phyloP scores from a whole-genome alignment of 495 filamentous ascomycete species.

The Penicillium herquei region DNA sequence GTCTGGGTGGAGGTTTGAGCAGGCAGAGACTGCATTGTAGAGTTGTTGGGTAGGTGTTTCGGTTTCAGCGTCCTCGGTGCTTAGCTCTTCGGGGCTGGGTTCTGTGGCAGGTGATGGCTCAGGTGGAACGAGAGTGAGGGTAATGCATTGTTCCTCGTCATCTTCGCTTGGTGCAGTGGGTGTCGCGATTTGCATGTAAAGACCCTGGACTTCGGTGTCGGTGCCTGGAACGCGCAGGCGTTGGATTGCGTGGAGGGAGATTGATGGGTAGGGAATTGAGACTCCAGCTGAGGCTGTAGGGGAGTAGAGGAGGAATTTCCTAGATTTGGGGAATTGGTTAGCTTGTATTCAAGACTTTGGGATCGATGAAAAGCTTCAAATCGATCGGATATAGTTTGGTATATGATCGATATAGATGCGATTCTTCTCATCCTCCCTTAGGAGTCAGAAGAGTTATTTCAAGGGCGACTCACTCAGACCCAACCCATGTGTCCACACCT shows the following conservation, averaged over 20 bases:
- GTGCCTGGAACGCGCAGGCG: slow-evolving; percentile 46
- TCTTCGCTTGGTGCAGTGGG: slow-evolving; percentile 48
- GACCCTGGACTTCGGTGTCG: slow-evolving; percentile 50
- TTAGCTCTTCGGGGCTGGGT: slow-evolving; percentile 10
- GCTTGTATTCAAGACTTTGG: background rate
- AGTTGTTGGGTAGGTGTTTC: slow-evolving; percentile 53
- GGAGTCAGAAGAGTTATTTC: background rate
- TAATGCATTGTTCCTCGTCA: slow-evolving; percentile 67
- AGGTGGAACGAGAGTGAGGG: slow-evolving; percentile 70
- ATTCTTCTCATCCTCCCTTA: background rate
- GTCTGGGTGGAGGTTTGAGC: slow-evolving; percentile 89
- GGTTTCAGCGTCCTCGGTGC: slow-evolving; percentile 23
- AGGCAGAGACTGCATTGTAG: slow-evolving; percentile 78
- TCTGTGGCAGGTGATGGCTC: slow-evolving; percentile 6
- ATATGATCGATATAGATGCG: background rate
- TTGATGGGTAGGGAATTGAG: slow-evolving; percentile 80
- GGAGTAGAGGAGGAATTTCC: slow-evolving; percentile 73
- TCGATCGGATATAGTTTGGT: too few species aligned
- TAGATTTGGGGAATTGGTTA: slow-evolving; percentile 24
- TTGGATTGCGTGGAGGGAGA: slow-evolving; percentile 87
- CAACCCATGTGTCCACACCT: slow-evolving; percentile 72
- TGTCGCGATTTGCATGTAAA: slow-evolving; percentile 79
- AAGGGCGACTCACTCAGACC: slow-evolving; percentile 60
- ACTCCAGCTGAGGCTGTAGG: slow-evolving; percentile 58
- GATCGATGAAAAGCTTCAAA: background rate